phyloP scores from a whole-genome alignment of 805 yeast genomes.

The Starmerella vitae region DNA sequence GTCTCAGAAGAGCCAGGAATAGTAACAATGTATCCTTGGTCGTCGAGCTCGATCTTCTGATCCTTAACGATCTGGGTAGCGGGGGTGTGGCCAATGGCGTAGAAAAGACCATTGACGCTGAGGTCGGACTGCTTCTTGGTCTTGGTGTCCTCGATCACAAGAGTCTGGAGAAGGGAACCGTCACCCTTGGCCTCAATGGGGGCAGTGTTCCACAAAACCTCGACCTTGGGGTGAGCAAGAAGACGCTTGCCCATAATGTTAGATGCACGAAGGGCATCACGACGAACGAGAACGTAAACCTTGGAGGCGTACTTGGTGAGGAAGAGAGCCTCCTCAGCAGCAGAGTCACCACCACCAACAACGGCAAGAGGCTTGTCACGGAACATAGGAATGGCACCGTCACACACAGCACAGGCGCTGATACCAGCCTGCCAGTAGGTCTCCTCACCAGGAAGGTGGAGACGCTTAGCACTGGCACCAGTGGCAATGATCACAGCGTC shows the following conservation, averaged over 20 bases:
- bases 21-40: conserved; percentile 76
- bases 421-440: conserved; percentile 98
- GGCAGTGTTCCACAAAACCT: conserved; percentile 75
- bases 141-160: conserved; percentile 55
- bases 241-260: conserved; percentile 95
- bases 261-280: conserved; percentile 88
- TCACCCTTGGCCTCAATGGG: conserved; percentile 86
- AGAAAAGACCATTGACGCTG: conserved; percentile 81
- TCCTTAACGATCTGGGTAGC: conserved; percentile 71
- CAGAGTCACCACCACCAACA: conserved; percentile 98
- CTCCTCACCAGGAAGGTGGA: conserved; percentile 91
- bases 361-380: conserved; percentile 97
- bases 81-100: conserved; percentile 95
- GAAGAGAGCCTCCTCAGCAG: conserved; percentile 97
- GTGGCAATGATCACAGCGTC: conserved; percentile 91
- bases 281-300: conserved; percentile 85
- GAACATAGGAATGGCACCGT: conserved; percentile 98
- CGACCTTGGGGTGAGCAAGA: conserved; percentile 69
- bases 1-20: conserved; percentile 81
- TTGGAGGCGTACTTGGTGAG: conserved; percentile 95
- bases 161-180: conserved; percentile 60
- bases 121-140: conserved; percentile 58
- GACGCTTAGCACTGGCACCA: conserved; percentile 96
- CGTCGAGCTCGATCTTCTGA: conserved; percentile 67
- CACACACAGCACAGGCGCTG: conserved; percentile 99